phyloP scores from a whole-genome alignment of 208 protist genomes.

The Blastocrithidia nonstop region DNA sequence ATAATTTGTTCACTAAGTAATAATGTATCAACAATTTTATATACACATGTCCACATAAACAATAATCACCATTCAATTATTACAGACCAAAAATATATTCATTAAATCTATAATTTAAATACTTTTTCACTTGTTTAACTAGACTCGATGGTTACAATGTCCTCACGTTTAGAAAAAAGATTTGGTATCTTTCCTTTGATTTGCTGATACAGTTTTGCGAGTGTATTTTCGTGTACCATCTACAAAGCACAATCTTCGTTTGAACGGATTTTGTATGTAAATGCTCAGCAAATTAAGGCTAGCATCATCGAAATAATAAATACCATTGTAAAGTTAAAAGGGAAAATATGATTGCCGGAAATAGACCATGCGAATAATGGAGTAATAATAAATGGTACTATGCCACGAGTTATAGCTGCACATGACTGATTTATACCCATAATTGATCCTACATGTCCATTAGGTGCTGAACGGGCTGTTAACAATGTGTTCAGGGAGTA shows the following conservation, averaged over 20 bases:
- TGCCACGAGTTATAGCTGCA: slow-evolving; percentile 12
- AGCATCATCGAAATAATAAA: slow-evolving; percentile 12
- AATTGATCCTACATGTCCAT: slow-evolving; percentile 21
- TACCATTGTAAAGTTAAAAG: slow-evolving; percentile 37
- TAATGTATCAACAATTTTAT: no score
- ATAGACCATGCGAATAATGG: slow-evolving; percentile 56
- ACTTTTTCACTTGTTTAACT: no score
- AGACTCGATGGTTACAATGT: no score
- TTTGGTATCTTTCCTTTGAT: no score
- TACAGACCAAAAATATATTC: no score
- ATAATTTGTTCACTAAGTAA: no score
- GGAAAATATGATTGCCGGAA: slow-evolving; percentile 8
- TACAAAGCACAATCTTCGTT: slow-evolving; percentile 9
- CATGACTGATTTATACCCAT: slow-evolving; percentile 51
- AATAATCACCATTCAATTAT: no score
- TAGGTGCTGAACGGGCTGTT: slow-evolving; percentile 29
- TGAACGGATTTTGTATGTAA: slow-evolving; percentile 9
- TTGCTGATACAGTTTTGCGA: no score
- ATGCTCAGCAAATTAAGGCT: slow-evolving; percentile 6
- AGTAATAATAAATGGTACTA: slow-evolving; percentile 25
- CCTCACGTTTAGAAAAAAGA: no score
- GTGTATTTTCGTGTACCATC: slow-evolving; percentile 6
- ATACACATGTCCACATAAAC: no score
- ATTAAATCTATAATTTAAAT: no score
- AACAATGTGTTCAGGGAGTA: slow-evolving; percentile 41